These are phyloP conservation scores for Ascochyta koolunga DNA, from an alignment of 2,329 filamentous ascomycete genomes.

Conservation along the genomic window DNA sequence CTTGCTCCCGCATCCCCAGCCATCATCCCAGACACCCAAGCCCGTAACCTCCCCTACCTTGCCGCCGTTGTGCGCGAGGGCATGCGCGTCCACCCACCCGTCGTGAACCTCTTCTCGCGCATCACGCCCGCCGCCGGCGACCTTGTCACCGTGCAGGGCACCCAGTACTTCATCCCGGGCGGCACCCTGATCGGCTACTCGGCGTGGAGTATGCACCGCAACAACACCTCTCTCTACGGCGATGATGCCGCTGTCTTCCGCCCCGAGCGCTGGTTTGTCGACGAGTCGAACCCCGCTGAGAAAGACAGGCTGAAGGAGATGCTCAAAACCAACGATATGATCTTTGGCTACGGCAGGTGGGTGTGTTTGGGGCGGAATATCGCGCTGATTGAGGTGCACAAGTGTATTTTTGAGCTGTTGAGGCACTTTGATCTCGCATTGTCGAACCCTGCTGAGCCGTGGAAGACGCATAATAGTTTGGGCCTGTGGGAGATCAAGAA, in stretches of 20 bases:
- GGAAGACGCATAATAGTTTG: conserved; percentile 36
- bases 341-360: conserved; percentile 48
- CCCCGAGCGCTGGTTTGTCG: conserved; percentile 57
- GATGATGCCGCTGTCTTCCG: conserved; percentile 54
- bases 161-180: conserved; percentile 42
- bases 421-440: conserved; percentile 43
- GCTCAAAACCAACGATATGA: conserved; percentile 41
- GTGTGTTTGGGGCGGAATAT: conserved; percentile 43
- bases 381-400: conserved; percentile 48
- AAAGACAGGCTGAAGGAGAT: conserved; percentile 39
- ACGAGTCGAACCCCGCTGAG: conserved; percentile 24
- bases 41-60: conserved; percentile 52
- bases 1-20: conserved; percentile 37
- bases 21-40: conserved; percentile 57
- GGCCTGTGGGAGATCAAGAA: conserved; percentile 40
- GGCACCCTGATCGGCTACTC: conserved; percentile 44
- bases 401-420: conserved; percentile 51
- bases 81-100: conserved; percentile 53
- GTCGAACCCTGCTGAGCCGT: conserved; percentile 37
- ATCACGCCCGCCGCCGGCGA: conserved; percentile 43
- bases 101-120: conserved; percentile 41
- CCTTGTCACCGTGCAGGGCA: conserved; percentile 32
- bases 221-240: conserved; percentile 40
- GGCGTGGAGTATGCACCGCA: conserved; percentile 41
- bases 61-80: conserved; percentile 56